Percentiles rank a stretch among this genome's conserved stretches.
phyloP scores from a whole-genome alignment of 2,329 filamentous ascomycete species.

The Arthroderma sp. region DNA sequence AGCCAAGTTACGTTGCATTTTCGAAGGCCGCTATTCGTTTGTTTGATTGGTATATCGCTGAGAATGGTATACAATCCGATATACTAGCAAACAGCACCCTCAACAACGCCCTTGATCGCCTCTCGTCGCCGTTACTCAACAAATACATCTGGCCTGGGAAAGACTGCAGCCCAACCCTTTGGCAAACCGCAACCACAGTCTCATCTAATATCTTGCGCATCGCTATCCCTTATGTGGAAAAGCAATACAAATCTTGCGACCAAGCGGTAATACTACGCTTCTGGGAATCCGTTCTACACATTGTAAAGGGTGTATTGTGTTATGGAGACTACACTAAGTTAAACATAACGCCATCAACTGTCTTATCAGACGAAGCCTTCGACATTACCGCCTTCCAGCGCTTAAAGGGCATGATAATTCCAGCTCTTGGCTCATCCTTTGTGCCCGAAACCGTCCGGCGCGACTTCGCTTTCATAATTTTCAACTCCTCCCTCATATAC shows the following conservation, averaged over 20 bases:
- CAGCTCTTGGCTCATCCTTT: conserved; percentile 51
- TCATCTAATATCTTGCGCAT: conserved; percentile 55
- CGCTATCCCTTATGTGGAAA: conserved; percentile 48
- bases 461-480: conserved; percentile 61
- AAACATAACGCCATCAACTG: conserved; percentile 28
- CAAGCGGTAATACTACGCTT: conserved; percentile 40
- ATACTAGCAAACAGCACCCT: conserved; percentile 60
- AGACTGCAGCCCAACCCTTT: conserved; percentile 59
- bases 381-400: conserved; percentile 63
- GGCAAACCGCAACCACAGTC: conserved; percentile 66
- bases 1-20: conserved; percentile 77
- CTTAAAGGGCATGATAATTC: conserved; percentile 56
- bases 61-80: conserved; percentile 41
- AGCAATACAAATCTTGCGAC: conserved; percentile 21
- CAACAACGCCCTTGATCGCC: conserved; percentile 48
- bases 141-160: conserved; percentile 69
- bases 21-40: conserved; percentile 69
- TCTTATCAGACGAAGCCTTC: conserved; percentile 61
- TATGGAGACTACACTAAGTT: conserved; percentile 45
- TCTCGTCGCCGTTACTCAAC: conserved; percentile 56
- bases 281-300: conserved; percentile 56
- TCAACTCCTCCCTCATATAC: conserved; percentile 72
- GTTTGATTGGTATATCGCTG: conserved; percentile 35
- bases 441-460: conserved; percentile 56
- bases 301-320: conserved; percentile 55